These are phyloP conservation scores for Xylariaceae sp. DNA, from an alignment of 2,329 filamentous ascomycete species.

Conservation along the genomic window DNA sequence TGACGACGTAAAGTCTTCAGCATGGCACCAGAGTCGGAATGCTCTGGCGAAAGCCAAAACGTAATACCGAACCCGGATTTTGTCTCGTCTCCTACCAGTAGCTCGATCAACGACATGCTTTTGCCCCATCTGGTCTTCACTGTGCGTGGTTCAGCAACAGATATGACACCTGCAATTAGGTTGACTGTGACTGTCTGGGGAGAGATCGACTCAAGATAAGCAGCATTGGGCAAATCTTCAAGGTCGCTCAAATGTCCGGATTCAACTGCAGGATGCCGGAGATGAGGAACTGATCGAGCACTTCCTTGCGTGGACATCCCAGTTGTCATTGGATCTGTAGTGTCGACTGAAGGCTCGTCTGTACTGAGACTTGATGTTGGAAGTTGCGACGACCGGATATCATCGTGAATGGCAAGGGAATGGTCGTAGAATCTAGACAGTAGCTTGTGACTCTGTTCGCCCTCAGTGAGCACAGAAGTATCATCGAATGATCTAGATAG, in stretches of 20 bases:
- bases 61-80: conserved; percentile 74
- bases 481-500: conserved; percentile 33
- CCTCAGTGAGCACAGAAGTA: conserved; percentile 18
- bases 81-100: conserved; percentile 83
- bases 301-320: conserved; percentile 27
- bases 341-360: conserved; percentile 33
- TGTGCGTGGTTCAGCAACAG: conserved; percentile 61
- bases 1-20: conserved; percentile 53
- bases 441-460: conserved; percentile 30
- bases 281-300: conserved; percentile 5
- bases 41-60: conserved; percentile 64
- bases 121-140: conserved; percentile 64
- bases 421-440: conserved; percentile 71
- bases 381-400: conserved; percentile 59
- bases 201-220: conserved; percentile 59
- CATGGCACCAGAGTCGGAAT: conserved; percentile 14
- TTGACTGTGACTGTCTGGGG: conserved; percentile 82
- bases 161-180: conserved; percentile 74
- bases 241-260: conserved; percentile 56
- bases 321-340: conserved; percentile 23
- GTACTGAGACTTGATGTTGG: conserved; percentile 25
- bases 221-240: conserved; percentile 63
- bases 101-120: conserved; percentile 64
- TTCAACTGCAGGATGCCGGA: conserved; percentile 11
- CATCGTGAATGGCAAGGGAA: conserved; percentile 67